These are phyloP conservation scores for Yamadazyma takamatsuzukensis DNA, from an alignment of 805 yeast genomes.

Conservation along the genomic window DNA sequence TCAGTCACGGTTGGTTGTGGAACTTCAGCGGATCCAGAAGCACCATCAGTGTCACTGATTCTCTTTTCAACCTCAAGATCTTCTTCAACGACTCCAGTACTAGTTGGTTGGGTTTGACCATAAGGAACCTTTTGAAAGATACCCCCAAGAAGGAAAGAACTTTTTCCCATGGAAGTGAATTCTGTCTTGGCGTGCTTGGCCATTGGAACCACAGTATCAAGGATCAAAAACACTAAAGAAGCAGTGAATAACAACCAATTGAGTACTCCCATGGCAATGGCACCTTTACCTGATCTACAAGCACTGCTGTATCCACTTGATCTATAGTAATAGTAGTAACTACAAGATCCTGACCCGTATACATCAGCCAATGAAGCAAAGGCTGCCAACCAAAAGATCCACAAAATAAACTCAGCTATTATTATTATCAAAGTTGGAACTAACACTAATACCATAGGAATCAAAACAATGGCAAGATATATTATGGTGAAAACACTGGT, in stretches of 20 bases:
- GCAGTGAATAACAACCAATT: slow-evolving; percentile 18
- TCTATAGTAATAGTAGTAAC: slow-evolving; percentile 1
- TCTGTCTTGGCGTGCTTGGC: slow-evolving; percentile 2
- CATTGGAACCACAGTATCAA: slow-evolving; percentile 16
- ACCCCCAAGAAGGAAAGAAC: no score
- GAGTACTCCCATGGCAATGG: slow-evolving; percentile 18
- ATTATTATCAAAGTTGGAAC: slow-evolving; percentile 12
- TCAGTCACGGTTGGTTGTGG: no score
- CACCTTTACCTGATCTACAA: slow-evolving; percentile 20
- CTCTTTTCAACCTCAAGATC: no score
- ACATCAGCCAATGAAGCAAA: slow-evolving; percentile 19
- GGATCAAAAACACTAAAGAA: slow-evolving; percentile 14
- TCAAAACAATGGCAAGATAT: slow-evolving; percentile 6
- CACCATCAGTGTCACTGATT: no score
- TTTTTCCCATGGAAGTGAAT: no score
- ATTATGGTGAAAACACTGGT: slow-evolving; percentile 10
- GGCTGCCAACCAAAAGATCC: slow-evolving; percentile 20
- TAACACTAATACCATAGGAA: slow-evolving; percentile 8
- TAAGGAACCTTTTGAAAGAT: no score
- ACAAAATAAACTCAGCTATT: slow-evolving; percentile 14
- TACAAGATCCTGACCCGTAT: slow-evolving; percentile 13
- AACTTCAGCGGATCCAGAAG: no score
- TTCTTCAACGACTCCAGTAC: no score
- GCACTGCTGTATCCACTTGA: slow-evolving; percentile 2
- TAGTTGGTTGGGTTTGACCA: no score